Conservation (phyloP, 139 green algal genomes). For the Desmodesmus armatus region DNA sequence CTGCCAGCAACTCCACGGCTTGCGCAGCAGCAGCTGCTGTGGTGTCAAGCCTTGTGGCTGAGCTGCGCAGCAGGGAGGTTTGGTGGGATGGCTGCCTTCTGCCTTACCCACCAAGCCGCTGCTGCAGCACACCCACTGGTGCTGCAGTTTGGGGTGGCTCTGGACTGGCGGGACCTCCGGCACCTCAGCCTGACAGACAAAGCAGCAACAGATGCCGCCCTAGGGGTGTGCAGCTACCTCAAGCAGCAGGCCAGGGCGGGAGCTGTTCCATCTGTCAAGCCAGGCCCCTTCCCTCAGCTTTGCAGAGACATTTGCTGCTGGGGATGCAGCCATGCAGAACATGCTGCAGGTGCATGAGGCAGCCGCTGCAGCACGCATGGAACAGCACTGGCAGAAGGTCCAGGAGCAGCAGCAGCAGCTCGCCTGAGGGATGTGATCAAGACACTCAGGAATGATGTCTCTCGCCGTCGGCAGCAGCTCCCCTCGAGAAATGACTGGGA, state of each 20-base stretch:
- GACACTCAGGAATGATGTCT: no score
- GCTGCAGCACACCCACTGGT: not conserved
- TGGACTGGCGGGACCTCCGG: constrained; percentile 49
- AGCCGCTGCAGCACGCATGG: constrained; percentile 28
- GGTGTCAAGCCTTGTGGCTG: constrained; percentile 37
- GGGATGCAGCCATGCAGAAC: not conserved
- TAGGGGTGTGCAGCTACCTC: constrained; percentile 60
- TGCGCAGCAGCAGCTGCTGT: constrained; percentile 8
- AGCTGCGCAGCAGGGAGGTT: constrained; percentile 60
- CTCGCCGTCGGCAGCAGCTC: not conserved
- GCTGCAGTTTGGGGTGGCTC: constrained; percentile 21
- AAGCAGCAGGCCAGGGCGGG: not conserved
- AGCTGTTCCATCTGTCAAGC: constrained; percentile 43
- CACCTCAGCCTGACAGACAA: constrained; percentile 63
- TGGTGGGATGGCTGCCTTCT: constrained; percentile 64
- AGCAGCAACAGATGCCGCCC: constrained; percentile 48
- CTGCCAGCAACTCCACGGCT: no score
- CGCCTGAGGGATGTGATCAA: not conserved
- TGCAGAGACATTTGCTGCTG: constrained; percentile 38
- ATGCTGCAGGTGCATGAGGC: constrained; percentile 40
- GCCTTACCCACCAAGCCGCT: no score
- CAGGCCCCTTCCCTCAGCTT: constrained; percentile 48
- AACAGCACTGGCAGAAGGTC: constrained; percentile 58
- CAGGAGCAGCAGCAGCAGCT: constrained; percentile 47
- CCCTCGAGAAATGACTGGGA: no score